phyloP scores from a whole-genome alignment of 2,329 filamentous ascomycete species.

The Epichloe amarillans region DNA sequence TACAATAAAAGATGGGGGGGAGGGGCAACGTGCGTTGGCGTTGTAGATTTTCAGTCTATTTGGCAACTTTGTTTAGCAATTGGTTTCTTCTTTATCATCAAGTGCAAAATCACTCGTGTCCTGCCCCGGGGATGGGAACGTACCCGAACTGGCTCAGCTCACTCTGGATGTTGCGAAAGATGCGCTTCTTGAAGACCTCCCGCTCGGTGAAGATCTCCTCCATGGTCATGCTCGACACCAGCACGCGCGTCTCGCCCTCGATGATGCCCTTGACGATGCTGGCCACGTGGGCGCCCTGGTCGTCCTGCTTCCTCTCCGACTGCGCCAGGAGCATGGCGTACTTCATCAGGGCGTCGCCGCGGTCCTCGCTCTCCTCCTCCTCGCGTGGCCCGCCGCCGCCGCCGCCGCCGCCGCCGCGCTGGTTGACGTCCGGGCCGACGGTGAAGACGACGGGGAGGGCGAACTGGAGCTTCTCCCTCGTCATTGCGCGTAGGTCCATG shows the following conservation, averaged over 20 bases:
- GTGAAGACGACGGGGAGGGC: constrained; percentile 74
- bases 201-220: constrained; percentile 75
- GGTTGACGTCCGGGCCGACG: constrained; percentile 64
- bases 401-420: constrained; percentile 23
- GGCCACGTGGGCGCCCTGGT: constrained; percentile 49
- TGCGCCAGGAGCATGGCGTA: constrained; percentile 71
- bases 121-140: background rate
- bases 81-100: background rate
- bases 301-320: constrained; percentile 33
- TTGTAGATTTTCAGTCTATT: constrained; percentile 52
- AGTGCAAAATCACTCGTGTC: background rate
- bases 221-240: constrained; percentile 85
- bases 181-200: constrained; percentile 63
- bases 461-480: constrained; percentile 73
- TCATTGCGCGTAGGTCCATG: constrained; percentile 79
- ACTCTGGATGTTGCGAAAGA: constrained; percentile 61
- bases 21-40: constrained; percentile 32
- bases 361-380: constrained; percentile 26
- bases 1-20: background rate
- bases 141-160: constrained; percentile 59
- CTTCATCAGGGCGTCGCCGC: constrained; percentile 56
- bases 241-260: constrained; percentile 72
- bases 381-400: constrained; percentile 21
- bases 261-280: constrained; percentile 86
- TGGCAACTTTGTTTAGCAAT: background rate